Conservation (phyloP, 2,329 filamentous ascomycete species). For the Tricladium varicosporioides region DNA sequence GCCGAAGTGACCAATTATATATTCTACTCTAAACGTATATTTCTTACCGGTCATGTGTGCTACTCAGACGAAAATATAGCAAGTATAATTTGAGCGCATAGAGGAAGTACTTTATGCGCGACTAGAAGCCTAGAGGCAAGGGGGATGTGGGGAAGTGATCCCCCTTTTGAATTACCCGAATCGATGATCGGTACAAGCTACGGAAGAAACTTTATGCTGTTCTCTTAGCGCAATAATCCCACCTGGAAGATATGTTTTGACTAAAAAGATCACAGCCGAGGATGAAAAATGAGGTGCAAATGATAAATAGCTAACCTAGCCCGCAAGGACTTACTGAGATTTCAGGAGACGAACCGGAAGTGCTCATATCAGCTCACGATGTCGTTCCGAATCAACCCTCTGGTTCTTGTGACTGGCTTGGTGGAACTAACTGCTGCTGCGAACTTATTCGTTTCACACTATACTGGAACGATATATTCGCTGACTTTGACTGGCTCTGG, state of each 20-base stretch:
- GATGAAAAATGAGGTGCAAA: background rate
- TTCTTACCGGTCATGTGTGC: background rate
- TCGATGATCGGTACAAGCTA: background rate
- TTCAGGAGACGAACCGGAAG: background rate
- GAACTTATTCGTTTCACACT: conserved; percentile 35
- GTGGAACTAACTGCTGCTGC: conserved; percentile 10
- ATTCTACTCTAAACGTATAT: background rate
- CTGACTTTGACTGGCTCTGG: conserved; percentile 33
- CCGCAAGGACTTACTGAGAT: background rate
- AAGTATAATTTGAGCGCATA: background rate
- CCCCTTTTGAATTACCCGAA: background rate
- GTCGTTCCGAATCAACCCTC: conserved; percentile 3
- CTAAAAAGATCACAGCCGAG: background rate
- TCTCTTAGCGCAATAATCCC: background rate
- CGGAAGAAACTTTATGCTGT: conserved; percentile 12
- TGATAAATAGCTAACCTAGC: conserved; percentile 1
- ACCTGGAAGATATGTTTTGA: background rate
- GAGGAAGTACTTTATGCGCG: background rate
- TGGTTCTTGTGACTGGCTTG: conserved; percentile 7
- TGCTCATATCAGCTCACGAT: background rate
- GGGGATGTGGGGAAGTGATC: background rate
- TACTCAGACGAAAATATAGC: background rate
- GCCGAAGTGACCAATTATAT: conserved; percentile 1
- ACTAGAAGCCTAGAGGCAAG: background rate
- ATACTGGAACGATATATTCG: conserved; percentile 43